Base-by-base conservation (phyloP, 2,329 filamentous ascomycete species). In the Epicoccum sorghinum region DNA sequence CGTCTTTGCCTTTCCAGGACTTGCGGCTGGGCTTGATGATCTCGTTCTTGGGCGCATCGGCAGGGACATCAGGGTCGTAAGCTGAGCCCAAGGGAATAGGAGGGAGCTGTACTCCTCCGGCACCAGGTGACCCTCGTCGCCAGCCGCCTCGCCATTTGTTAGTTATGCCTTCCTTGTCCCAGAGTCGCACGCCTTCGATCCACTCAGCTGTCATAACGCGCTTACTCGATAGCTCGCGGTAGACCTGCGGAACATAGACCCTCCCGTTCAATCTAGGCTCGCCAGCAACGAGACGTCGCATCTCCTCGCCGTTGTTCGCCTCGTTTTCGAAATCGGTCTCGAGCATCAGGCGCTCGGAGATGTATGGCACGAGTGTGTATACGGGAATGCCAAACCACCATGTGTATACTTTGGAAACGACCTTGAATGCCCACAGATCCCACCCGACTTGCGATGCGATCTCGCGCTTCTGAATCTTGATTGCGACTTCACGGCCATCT, bases 251-350 rank as follows among this genome's bases (percentile, higher is more conserved):
- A 7, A 99, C 88, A 72, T 98, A 97, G 2, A 98, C 93, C 29
- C 91, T 83, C 40, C 86, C 87, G 23, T 86, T 85, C 32, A 99
- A 80, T 24, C 89, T 82, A 22, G 89, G 86, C 72, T 98, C 95
- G 18, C 81, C 80, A 39, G 86, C 83, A 42, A 98, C 87, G 4
- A 96, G 82, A 14, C 82, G 73, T 29, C 89, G 85, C 92, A 98
- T 97, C 56, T 84, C 85, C 70, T 92, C 88, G 1, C 90, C 89
- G 72, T 99, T 99, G 64, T 87, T 81, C 4, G 93, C 93, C 77
- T 99, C 95, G 67, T 95, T 93, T 62, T 89, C 80, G 66, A 99
- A 99, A 72, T 99, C 93, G 23, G 93, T 97, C 77, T 99, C 95
- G 3, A 97, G 83, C 78, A 89, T 86, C 13, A 99, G 79, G n/a